Percentiles rank a stretch among this genome's conserved stretches.
Evolutionary conservation across 805 yeast species (phyloP).

Genomic region (Dipodascus geniculatus): DNA sequence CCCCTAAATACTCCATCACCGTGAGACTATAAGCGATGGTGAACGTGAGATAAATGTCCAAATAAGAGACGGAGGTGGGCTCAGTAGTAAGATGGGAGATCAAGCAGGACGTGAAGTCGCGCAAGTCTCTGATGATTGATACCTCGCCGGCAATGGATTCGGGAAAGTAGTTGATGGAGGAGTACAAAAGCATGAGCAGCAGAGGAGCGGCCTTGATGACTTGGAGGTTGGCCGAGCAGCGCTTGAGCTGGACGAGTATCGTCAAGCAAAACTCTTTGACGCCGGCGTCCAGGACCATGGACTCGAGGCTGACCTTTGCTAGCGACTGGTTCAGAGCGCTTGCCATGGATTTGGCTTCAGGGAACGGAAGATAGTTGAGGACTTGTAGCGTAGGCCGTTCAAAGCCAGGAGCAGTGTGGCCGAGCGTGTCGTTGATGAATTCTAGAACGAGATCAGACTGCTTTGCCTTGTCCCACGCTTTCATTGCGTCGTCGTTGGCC

Average conservation of each 20-base stretch:
- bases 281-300: background rate
- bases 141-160: background rate
- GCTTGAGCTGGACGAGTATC: background rate
- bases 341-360: background rate
- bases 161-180: background rate
- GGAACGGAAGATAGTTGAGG: background rate
- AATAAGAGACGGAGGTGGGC: background rate
- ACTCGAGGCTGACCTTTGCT: background rate
- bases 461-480: background rate
- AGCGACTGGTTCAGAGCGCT: background rate
- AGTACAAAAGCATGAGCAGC: background rate
- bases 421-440: background rate
- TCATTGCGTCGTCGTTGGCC: background rate
- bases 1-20: background rate
- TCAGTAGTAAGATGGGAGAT: background rate
- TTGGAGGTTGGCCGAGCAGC: background rate
- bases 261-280: background rate
- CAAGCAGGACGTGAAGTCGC: background rate
- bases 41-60: background rate
- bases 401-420: background rate
- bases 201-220: background rate
- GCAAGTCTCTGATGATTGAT: background rate
- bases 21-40: background rate
- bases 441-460: background rate
- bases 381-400: background rate